Evolutionary conservation across 306 rosid genomes (phyloP), one percentile per base, ranked within the genome.

Genomic region (Inga oerstediana): DNA sequence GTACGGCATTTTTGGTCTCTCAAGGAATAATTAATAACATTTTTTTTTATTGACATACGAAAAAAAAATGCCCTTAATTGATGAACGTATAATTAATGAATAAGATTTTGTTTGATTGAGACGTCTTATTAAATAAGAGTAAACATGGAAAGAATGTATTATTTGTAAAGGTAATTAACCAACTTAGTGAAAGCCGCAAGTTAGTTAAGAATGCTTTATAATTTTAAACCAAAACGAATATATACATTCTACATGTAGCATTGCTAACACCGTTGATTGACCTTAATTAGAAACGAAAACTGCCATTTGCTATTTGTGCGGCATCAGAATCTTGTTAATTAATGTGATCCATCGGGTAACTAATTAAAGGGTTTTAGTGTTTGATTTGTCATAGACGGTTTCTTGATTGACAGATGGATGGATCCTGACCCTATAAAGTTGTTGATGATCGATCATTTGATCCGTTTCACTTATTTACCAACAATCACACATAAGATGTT

Each of bases 381-480:
- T 67, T 76, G 45, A 22, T 70, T 56, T 62, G 37, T 68, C 71
- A 11, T 27, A 19, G 43, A 56, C 49, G 58, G 13, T 46, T 19
- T 77, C 24, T n/a, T 35, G 45, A 19, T 69, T 83, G 83, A 73
- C 86, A 2, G 69, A 64, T 64, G 8, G 20, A 30, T 48, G 32
- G 43, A 48, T 37, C 62, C 77, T n/a, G 37, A 22, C 41, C 8
- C 45, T 75, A 74, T 19, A 17, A 19, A 54, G 64, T 52, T 5
- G 9, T 51, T 16, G 17, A 62, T 56, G 62, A 17, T 74, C 3
- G 19, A 49, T 49, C 59, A 16, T 19, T 16, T 17, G 10, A 71
- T 71, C 17, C 35, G 22, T 45, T 44, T 22, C 34, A 4, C 34
- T 20, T 49, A 52, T 74, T 74, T 15, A 74, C 61, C 43, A 30